Conservation (phyloP, 2,329 filamentous ascomycete genomes). For the Microsporum ferrugineum region DNA sequence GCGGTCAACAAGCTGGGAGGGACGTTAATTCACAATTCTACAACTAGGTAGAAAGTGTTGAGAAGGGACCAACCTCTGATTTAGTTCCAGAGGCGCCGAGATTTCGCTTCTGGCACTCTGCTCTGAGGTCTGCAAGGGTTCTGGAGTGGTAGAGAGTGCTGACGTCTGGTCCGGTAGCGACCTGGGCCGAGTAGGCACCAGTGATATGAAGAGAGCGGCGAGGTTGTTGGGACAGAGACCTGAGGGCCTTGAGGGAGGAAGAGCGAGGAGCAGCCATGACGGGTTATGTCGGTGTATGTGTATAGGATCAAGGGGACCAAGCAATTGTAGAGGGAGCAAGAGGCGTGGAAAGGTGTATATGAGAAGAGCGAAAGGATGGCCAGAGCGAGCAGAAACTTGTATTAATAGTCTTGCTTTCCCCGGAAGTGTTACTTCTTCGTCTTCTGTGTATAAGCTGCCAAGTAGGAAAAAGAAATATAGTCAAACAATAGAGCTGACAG, state of each 20-base stretch:
- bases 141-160: slow-evolving; percentile 41
- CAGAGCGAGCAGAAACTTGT: no score
- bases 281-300: not conserved
- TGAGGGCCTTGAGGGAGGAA: slow-evolving; percentile 35
- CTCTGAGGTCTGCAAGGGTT: slow-evolving; percentile 40
- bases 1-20: slow-evolving; percentile 38
- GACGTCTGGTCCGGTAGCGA: slow-evolving; percentile 41
- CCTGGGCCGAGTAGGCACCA: slow-evolving; percentile 45
- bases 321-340: not conserved
- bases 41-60: not conserved
- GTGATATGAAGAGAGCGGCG: slow-evolving; percentile 50
- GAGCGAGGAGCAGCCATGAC: slow-evolving; percentile 37
- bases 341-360: no score
- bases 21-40: not conserved
- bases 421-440: not conserved
- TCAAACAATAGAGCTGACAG: not conserved
- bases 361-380: not conserved
- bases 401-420: no score
- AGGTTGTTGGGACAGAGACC: slow-evolving; percentile 31
- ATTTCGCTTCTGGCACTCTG: slow-evolving; percentile 41
- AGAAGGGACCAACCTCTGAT: slow-evolving; percentile 35
- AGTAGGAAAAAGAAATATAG: not conserved
- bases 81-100: slow-evolving; percentile 38
- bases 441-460: not conserved
- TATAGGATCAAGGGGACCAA: not conserved